Conservation (phyloP, 2,329 filamentous ascomycete species). For the Colletotrichum falcatum region DNA sequence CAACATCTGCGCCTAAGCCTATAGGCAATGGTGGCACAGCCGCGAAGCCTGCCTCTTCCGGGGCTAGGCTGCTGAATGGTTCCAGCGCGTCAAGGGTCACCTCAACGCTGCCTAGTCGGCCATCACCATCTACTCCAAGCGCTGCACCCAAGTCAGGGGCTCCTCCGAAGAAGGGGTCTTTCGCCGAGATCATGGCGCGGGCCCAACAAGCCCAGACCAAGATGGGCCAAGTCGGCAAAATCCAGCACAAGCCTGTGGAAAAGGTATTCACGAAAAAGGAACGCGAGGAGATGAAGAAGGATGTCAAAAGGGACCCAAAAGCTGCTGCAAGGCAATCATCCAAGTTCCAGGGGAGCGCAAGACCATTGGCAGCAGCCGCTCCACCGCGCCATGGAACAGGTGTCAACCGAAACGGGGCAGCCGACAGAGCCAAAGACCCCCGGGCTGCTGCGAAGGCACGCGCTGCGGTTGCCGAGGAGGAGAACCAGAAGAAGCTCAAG, state of each 20-base stretch:
- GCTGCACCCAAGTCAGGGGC: conserved; percentile 55
- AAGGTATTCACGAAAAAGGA: conserved; percentile 70
- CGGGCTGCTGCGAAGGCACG: conserved; percentile 37
- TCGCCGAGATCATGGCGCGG: conserved; percentile 78
- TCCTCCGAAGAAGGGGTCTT: conserved; percentile 78
- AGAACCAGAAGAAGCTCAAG: conserved; percentile 68
- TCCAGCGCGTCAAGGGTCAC: conserved; percentile 3
- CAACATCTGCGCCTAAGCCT: conserved; percentile 29
- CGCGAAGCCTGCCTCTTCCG: conserved; percentile 23
- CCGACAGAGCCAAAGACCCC: conserved; percentile 44
- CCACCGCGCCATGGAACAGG: conserved; percentile 29
- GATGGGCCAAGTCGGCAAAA: conserved; percentile 74
- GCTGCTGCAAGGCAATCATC: conserved; percentile 13
- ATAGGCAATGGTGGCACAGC: conserved; percentile 26
- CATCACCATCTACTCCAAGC: conserved; percentile 55
- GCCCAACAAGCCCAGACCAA: conserved; percentile 74
- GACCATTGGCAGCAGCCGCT: conserved; percentile 17
- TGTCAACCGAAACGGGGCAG: conserved; percentile 42
- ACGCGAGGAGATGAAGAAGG: conserved; percentile 60
- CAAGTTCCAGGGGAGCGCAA: conserved; percentile 31
- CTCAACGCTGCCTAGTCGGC: conserved; percentile 26
- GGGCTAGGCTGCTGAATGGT: conserved; percentile 29
- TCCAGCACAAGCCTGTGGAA: conserved; percentile 80
- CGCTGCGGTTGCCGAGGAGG: conserved; percentile 46
- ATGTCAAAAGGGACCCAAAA: conserved; percentile 47